These are phyloP conservation scores for Westerdykella ornata DNA, from an alignment of 2,329 filamentous ascomycete species.

Conservation along the genomic window DNA sequence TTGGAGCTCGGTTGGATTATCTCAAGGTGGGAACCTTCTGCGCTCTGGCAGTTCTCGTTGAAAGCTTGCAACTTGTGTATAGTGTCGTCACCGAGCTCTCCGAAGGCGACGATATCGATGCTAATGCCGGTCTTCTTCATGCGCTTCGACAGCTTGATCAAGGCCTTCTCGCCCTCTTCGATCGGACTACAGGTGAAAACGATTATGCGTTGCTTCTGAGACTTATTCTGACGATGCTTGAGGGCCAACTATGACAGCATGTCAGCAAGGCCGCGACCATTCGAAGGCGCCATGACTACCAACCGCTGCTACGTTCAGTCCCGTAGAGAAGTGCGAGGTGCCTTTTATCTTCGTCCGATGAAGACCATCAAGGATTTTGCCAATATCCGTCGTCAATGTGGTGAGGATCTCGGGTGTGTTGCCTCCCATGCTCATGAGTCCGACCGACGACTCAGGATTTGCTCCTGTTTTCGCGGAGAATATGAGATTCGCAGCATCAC, in stretches of 20 bases:
- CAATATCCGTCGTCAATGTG: constrained; percentile 91
- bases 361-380: constrained; percentile 87
- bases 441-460: constrained; percentile 94
- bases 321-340: constrained; percentile 78
- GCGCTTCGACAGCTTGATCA: constrained; percentile 86
- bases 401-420: constrained; percentile 96
- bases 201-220: constrained; percentile 92
- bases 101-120: constrained; percentile 92
- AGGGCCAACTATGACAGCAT: constrained; percentile 64
- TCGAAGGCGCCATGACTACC: constrained; percentile 64
- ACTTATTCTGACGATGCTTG: constrained; percentile 97
- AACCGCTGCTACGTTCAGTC: constrained; percentile 92
- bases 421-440: constrained; percentile 97
- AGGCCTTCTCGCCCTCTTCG: constrained; percentile 78
- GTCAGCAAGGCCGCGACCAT: constrained; percentile 57
- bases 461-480: constrained; percentile 93
- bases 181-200: constrained; percentile 94
- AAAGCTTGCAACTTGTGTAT: constrained; percentile 87
- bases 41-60: constrained; percentile 82
- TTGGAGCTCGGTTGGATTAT: constrained; percentile 86
- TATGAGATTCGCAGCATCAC: constrained; percentile 88
- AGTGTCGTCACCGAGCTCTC: constrained; percentile 83
- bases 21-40: constrained; percentile 84
- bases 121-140: constrained; percentile 98
- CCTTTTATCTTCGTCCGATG: constrained; percentile 79